Conservation (phyloP, 352 stramenopile species). For the Phytophthora agathidicida region DNA sequence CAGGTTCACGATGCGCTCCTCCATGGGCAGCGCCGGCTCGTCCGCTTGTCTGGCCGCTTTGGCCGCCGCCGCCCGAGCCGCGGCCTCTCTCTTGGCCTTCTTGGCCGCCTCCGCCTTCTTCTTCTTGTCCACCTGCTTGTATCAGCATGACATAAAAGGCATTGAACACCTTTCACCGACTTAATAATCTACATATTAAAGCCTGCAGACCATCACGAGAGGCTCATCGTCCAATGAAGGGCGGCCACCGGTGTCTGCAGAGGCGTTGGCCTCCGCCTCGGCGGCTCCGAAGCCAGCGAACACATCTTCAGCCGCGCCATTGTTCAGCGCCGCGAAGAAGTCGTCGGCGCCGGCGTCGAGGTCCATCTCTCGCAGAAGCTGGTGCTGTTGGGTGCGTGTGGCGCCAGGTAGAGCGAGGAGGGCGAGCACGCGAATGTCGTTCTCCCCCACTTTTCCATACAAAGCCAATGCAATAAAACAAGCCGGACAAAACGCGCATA, state of each 20-base stretch:
- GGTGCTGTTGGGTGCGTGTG: not conserved
- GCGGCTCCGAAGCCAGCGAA: constrained; percentile 64
- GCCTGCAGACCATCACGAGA: constrained; percentile 31
- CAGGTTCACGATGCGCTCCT: constrained; percentile 89
- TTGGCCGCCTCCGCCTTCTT: constrained; percentile 50
- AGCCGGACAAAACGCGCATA: too few species aligned
- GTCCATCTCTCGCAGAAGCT: constrained; percentile 49
- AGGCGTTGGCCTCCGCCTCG: constrained; percentile 18
- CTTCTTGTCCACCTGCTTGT: constrained; percentile 48
- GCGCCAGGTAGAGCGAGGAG: constrained; percentile 1
- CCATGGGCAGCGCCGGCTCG: constrained; percentile 78
- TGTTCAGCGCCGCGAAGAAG: constrained; percentile 83
- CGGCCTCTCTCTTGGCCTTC: constrained; percentile 54
- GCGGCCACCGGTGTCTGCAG: not conserved
- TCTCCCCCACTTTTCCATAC: constrained; percentile 18
- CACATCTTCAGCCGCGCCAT: constrained; percentile 53
- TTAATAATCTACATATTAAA: not conserved
- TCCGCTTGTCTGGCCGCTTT: constrained; percentile 46
- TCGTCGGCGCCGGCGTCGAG: constrained; percentile 79
- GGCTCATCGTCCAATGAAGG: constrained; percentile 40
- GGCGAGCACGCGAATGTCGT: not conserved
- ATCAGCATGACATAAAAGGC: not conserved
- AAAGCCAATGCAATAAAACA: too few species aligned
- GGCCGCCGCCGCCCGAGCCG: constrained; percentile 29
- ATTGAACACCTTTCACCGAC: constrained; percentile 1